Evolutionary conservation across 139 green algal genomes (phyloP).

Genomic region (Haematococcus lacustris): DNA sequence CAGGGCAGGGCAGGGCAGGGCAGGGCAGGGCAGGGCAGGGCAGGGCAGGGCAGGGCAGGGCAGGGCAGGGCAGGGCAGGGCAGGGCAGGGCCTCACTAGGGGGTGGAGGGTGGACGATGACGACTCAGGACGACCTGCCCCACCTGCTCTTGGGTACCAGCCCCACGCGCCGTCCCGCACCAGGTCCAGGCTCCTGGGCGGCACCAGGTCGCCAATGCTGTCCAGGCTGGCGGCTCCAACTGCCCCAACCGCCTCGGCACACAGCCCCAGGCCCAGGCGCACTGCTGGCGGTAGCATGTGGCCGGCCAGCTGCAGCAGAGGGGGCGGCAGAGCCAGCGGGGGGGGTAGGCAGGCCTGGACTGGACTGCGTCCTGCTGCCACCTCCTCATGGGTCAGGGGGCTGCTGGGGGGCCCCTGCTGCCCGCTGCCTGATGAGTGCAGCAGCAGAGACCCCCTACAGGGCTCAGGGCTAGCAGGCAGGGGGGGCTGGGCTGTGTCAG

Average conservation of each 20-base stretch:
- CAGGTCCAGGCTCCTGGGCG: slow-evolving; percentile 4
- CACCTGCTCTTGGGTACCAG: slow-evolving; percentile 17
- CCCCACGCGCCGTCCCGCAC: slow-evolving; percentile 9
- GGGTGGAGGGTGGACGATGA: too few species aligned
- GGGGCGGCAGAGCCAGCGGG: too few species aligned
- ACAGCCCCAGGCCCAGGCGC: not conserved
- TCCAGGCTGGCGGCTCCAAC: slow-evolving; percentile 16
- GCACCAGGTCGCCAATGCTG: slow-evolving; percentile 20
- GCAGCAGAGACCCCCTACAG: too few species aligned
- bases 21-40: not conserved
- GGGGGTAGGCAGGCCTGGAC: not conserved
- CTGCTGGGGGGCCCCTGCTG: not conserved
- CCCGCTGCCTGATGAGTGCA: not conserved
- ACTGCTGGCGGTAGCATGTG: too few species aligned
- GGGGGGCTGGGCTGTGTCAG: too few species aligned
- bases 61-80: too few species aligned
- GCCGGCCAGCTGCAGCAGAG: too few species aligned
- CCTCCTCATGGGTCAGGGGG: not conserved
- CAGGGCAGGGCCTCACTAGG: too few species aligned
- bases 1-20: not conserved
- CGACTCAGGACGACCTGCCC: too few species aligned
- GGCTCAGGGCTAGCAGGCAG: too few species aligned
- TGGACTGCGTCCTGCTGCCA: not conserved
- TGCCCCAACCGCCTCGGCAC: not conserved
- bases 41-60: not conserved